phyloP scores from a whole-genome alignment of 129 eudicot species.

The Centaurea solstitialis region DNA sequence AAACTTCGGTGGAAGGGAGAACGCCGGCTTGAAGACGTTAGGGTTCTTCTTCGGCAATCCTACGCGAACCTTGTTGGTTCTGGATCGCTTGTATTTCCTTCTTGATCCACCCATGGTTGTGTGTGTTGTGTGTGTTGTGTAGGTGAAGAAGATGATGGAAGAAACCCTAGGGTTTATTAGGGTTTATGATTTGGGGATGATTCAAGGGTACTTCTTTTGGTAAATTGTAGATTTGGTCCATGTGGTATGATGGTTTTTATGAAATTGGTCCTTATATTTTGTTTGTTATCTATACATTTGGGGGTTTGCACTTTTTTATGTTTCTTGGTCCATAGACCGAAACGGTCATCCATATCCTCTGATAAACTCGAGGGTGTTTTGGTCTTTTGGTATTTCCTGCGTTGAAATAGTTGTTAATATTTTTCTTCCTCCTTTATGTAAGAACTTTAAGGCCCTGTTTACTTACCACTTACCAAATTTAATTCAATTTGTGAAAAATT shows the following conservation, averaged over 20 bases:
- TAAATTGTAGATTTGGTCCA: neutral
- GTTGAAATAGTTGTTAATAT: no score
- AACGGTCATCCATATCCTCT: neutral
- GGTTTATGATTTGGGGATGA: constrained; percentile 12
- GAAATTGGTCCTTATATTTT: neutral
- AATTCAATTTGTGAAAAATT: no score
- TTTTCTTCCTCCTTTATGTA: no score
- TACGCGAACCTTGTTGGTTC: constrained; percentile 74
- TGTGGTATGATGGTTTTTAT: neutral
- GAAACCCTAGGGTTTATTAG: neutral
- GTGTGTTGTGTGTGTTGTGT: neutral
- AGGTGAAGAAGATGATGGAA: neutral
- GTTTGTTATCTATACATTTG: neutral
- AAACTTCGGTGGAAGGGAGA: constrained; percentile 73
- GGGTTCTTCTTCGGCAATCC: constrained; percentile 84
- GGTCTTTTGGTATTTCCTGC: neutral
- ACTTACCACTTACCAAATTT: no score
- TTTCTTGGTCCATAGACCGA: neutral
- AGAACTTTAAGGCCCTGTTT: no score
- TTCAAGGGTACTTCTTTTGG: no score
- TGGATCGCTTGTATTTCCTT: constrained; percentile 69
- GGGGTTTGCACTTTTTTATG: neutral
- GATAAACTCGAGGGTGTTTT: neutral
- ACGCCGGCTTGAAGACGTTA: constrained; percentile 69
- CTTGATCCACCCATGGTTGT: constrained; percentile 76